Conservation (phyloP, 2,329 filamentous ascomycete genomes). For the Leptodontidium sp. region DNA sequence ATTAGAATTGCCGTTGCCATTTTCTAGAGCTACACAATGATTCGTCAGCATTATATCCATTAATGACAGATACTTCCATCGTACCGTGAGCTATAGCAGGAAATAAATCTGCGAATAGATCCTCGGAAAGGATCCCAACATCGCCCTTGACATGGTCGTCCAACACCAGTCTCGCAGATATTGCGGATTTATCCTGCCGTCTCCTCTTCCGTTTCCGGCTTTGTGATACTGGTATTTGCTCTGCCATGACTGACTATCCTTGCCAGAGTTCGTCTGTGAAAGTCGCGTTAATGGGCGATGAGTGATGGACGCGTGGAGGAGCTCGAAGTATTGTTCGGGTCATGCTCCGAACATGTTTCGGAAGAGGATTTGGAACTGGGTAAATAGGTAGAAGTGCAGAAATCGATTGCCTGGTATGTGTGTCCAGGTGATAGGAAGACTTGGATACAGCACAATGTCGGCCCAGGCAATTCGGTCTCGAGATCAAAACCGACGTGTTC, state of each 20-base stretch:
- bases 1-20: constrained; percentile 39
- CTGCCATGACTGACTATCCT: constrained; percentile 30
- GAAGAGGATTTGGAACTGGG: background rate
- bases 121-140: constrained; percentile 84
- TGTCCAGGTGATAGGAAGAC: constrained; percentile 15
- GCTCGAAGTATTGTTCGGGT: constrained; percentile 20
- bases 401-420: background rate
- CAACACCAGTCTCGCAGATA: constrained; percentile 82
- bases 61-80: background rate
- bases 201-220: constrained; percentile 57
- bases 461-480: constrained; percentile 23
- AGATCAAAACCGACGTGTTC: constrained; percentile 20
- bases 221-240: constrained; percentile 35
- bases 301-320: constrained; percentile 32
- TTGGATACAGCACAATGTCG: constrained; percentile 20
- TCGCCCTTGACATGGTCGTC: constrained; percentile 88
- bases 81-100: constrained; percentile 63
- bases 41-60: constrained; percentile 22
- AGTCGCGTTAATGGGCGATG: constrained; percentile 34
- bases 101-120: constrained; percentile 85
- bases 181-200: constrained; percentile 74
- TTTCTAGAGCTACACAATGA: constrained; percentile 34
- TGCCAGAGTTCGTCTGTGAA: background rate
- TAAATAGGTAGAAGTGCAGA: background rate
- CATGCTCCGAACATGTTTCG: constrained; percentile 26